A percentile compares a stretch with the other conserved stretches of the same genome.
Conservation (phyloP, 2,329 filamentous ascomycete genomes). For the Alternaria longipes region DNA sequence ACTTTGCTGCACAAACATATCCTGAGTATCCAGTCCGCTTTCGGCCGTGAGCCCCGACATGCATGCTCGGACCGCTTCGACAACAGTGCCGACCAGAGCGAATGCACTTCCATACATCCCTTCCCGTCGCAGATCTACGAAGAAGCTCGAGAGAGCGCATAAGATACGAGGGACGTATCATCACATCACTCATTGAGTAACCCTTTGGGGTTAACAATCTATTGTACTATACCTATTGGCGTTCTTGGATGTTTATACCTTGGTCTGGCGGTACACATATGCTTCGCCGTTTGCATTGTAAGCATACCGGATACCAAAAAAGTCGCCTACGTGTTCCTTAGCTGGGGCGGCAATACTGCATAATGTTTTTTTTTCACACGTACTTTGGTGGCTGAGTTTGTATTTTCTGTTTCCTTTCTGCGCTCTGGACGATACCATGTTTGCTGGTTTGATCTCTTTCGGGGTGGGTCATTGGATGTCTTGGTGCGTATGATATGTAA, state of each 20-base stretch:
- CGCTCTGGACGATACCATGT: constrained; percentile 1
- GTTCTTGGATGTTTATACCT: constrained; percentile 11
- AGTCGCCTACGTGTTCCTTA: not conserved
- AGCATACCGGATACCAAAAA: constrained; percentile 5
- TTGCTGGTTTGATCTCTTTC: not conserved
- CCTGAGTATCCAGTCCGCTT: constrained; percentile 5
- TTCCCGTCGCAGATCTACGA: constrained; percentile 10
- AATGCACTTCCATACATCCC: not conserved
- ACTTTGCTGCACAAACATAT: constrained; percentile 10
- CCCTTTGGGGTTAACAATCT: not conserved
- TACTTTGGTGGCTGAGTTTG: not conserved
- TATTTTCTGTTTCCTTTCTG: not conserved
- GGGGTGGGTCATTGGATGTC: not conserved
- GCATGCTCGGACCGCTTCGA: no score
- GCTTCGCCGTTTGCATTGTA: constrained; percentile 1
- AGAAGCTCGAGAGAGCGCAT: not conserved
- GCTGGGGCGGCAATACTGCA: not conserved
- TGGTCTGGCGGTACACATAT: not conserved
- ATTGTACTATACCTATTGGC: constrained; percentile 12
- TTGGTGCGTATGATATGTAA: not conserved
- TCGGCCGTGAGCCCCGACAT: not conserved
- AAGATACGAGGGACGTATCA: not conserved
- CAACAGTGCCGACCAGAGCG: no score
- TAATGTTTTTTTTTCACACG: constrained; percentile 2
- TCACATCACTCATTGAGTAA: not conserved